Evolutionary conservation across 2,329 filamentous ascomycete genomes (phyloP), one percentile per base, ranked within the genome.

Genomic region (Colletotrichum sp.): DNA sequence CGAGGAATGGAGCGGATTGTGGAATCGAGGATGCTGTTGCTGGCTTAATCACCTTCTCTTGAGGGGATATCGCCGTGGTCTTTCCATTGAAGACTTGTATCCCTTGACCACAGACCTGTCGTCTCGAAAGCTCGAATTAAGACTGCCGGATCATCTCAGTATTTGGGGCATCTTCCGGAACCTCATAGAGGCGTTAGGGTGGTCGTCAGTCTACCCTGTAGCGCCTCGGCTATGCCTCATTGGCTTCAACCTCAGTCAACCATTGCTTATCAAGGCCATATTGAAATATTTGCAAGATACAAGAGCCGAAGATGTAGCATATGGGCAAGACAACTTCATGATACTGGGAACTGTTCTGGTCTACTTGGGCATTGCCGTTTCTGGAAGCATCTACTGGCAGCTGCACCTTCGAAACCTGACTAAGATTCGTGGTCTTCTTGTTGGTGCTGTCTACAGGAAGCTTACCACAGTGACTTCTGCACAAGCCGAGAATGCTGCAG

Each of bases 41-140:
- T 88, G 86, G 80, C 74, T 84, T 8, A 81, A 83, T 36, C 79
- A 77, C 12, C 77, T 87, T 18, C 83, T 84, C 30, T 63, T 84
- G 4, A 64, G 55, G 0, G 84, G 84, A 5, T 85, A 83, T 73
- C 71, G 76, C n/a, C 80, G 78, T 16, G 64, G 82, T 8, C 72
- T 85, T 13, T 71, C 66, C 6, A 69, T 84, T 2, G 72, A 82
- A 7, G 82, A 83, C 57, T 78, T 85, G 2, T 73, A 73, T 30
- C 79, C 83, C 2, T 26, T 59, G 55, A 59, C 21, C 21, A 4
- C 55, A 59, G 55, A 28, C 6, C 21, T 28, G 16, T 21, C 44
- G 16, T 21, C 44, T 52, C 44, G 32, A 15, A 34, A 39, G 15
- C 34, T 39, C 15, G 34, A 39, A 16, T 16, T 39, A 16, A 39